Base-by-base conservation (phyloP, 2,329 filamentous ascomycete species). In the Exophiala alcalophila region DNA sequence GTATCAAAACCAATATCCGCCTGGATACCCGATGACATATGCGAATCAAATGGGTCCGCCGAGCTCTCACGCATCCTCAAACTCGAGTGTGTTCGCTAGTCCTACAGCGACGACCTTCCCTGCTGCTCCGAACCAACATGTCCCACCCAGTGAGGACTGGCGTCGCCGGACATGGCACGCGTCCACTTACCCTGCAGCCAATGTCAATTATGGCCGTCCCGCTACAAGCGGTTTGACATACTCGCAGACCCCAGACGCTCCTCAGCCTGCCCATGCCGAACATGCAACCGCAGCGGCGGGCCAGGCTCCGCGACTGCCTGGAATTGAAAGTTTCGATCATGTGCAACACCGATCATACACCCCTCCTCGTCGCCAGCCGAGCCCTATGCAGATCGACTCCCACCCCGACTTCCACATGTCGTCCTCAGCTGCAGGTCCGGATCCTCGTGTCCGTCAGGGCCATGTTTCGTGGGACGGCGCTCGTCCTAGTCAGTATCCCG, bases 161-260 rank as follows among this genome's bases (percentile, higher is more conserved):
- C 80, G 89, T 52, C 75, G 90, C 49, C 78, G 89, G 39, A 96
- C 90, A 2, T 96, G 90, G 90, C 90, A 96, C 64, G 86, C 88
- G 0, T 86, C 67, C 2, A 67, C 68, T 4, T 65, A 88, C 49
- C 84, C 81, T 8, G 71, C 73, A 46, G 74, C 77, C 11, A 76
- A 76, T 50, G 80, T 80, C 49, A 57, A 53, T 27, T 58, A 58
- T 27, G 74, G 74, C 47, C 71, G 80, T 21, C 79, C 82, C 34
- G 76, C 78, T 11, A 84, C 82, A 10, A 90, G 86, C 64, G 78
- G 84, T 11, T 64, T 94, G 39, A 86, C 79, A 56, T 84, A 86
- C 51, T 84, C 87, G 26, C 80, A 86, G 49, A 87, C 81, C 4
- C 80, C 85, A 4, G 78, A 82, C 57, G 58, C 80, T 64, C 60